phyloP scores from a whole-genome alignment of 371 early-diverging fungal genomes.

The Saksenaea vasiformis region DNA sequence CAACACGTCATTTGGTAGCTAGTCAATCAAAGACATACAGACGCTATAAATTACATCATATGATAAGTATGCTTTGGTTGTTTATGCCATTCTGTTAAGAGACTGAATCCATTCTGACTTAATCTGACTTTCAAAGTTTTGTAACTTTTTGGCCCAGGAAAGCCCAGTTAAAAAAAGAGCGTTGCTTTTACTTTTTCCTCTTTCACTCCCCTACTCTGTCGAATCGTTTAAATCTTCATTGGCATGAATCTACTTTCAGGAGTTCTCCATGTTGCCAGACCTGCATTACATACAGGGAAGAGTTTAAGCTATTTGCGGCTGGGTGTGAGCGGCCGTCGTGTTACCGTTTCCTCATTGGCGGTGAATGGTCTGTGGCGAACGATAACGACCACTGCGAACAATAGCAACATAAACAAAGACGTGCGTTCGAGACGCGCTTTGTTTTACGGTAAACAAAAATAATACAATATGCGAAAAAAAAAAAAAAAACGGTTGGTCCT shows the following conservation, averaged over 20 bases:
- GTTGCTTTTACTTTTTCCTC: background rate
- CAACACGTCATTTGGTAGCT: too few species aligned
- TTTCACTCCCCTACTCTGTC: background rate
- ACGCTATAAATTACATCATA: too few species aligned
- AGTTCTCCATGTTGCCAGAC: background rate
- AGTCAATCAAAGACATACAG: too few species aligned
- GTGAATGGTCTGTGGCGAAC: background rate
- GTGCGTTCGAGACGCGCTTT: slow-evolving; percentile 44
- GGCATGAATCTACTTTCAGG: background rate
- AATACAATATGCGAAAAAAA: background rate
- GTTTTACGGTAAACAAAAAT: slow-evolving; percentile 39
- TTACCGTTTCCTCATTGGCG: background rate
- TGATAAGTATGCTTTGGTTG: too few species aligned
- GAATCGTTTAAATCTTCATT: background rate
- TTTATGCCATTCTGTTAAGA: too few species aligned
- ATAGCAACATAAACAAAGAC: background rate
- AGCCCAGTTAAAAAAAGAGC: too few species aligned
- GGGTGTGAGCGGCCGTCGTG: background rate
- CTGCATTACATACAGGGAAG: background rate
- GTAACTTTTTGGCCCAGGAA: too few species aligned
- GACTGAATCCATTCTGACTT: too few species aligned
- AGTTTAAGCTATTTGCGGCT: background rate
- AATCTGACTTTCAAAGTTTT: too few species aligned
- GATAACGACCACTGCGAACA: background rate
- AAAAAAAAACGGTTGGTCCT: background rate